Base-by-base conservation (phyloP, 1,284 basidiomycete genomes). In the Cutaneotrichosporon mucoides region DNA sequence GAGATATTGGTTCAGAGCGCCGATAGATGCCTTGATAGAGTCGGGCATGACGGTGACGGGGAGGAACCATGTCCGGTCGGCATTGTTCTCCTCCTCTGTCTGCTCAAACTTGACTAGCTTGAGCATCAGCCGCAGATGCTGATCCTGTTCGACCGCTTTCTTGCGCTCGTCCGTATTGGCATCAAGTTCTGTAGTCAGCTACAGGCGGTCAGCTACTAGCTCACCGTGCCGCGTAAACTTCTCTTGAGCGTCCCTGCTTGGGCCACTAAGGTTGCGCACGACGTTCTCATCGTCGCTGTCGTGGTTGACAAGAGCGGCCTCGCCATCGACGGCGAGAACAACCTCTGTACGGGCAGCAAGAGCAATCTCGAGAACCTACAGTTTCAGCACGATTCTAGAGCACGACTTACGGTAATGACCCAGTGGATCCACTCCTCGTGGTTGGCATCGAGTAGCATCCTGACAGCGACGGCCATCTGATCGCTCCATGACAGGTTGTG, bases 391-490 rank as follows among this genome's bases (percentile, higher is more conserved):
- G 49, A 54, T 10, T 41, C 50, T 7, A 24, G 24, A 24, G 24
- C 24, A 3, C n/a, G 11, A 68, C 87, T 68, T 71, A 90, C 91
- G 72, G 89, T 84, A 67, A 86, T 86, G 52, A 87, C 82, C 89
- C 91, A 92, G 58, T 86, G 83, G 42, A 95, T 83, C 52, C 91
- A 80, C 40, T 83, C 81, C 59, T 79, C 76, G 67, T 88, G 81
- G 6, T 82, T 85, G 13, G 83, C 82, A 50, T 92, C 88, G 5
- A 87, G 78, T 13, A 97, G 81, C 51, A 85, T 83, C 44, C 85
- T 85, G 62, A 96, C 84, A 5, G 86, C 86, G 64, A 95, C 90
- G 6, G 89, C 92, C 56, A 97, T 81, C 75, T 95, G 86, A 72
- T 95, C 88, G 67, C 86, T 91, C 86, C 88, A 89, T n/a, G 88